A percentile compares a stretch with the other conserved stretches of the same genome.
phyloP scores from a whole-genome alignment of 169 alveolate genomes.

The Hepatocystis sp. region DNA sequence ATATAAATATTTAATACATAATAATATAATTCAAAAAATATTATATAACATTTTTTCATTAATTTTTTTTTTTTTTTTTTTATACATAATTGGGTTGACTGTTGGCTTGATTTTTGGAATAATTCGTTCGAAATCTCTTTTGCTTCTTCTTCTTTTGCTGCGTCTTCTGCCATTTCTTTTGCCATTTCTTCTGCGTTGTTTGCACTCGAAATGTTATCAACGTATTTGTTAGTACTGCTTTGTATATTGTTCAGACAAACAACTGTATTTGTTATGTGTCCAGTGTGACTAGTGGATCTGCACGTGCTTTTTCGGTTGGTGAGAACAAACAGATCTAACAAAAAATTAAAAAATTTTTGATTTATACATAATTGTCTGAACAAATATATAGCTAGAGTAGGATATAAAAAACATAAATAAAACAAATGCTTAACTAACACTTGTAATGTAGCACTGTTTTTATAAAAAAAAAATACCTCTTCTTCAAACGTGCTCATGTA shows the following conservation, averaged over 20 bases:
- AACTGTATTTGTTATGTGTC: neutral
- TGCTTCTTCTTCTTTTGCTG: neutral
- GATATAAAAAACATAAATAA: constrained; percentile 14
- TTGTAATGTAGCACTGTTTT: neutral
- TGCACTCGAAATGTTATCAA: neutral
- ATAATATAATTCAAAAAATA: constrained; percentile 20
- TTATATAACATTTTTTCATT: constrained; percentile 2
- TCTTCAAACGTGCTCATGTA: constrained; percentile 33
- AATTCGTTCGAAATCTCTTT: neutral
- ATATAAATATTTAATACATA: constrained; percentile 9
- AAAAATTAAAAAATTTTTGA: constrained; percentile 1
- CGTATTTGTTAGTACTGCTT: too few relatives aligned
- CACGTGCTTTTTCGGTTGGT: neutral
- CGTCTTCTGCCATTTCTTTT: neutral
- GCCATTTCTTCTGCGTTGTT: neutral
- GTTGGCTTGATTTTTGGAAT: neutral
- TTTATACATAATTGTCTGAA: constrained; percentile 12
- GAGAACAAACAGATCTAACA: constrained; percentile 5
- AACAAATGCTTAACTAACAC: constrained; percentile 15
- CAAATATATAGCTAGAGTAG: constrained; percentile 2
- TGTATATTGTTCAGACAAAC: too few relatives aligned
- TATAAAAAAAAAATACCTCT: constrained; percentile 12
- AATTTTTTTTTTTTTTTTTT: neutral
- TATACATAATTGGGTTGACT: neutral
- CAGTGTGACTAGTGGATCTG: neutral